Evolutionary conservation across 2,329 filamentous ascomycete genomes (phyloP), one percentile per base, ranked within the genome.

Genomic region (Raffaelea arxii): DNA sequence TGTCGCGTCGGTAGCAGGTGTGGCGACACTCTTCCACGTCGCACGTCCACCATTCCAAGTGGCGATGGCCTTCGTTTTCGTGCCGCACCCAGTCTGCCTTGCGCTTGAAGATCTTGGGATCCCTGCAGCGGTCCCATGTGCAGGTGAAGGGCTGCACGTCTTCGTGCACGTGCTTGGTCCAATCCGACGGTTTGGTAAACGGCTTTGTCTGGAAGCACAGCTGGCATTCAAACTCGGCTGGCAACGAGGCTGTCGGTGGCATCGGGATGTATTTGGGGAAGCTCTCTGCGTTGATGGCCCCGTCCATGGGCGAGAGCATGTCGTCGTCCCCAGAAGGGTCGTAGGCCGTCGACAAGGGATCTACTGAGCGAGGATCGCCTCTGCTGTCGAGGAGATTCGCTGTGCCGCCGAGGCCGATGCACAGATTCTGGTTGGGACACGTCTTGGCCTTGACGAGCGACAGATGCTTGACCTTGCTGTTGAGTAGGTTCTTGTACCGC

Each of bases 11-110:
- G 62, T 83, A 94, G 67, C 89, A 95, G 4, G 73, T 78, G 60
- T 95, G 90, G 9, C 71, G 74, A 62, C 90, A 95, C 52, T 91
- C 88, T 4, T 82, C 76, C 19, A 89, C 77, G 50, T 86, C 80
- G 59, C 90, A 96, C 6, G 76, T 81, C 89, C 89, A 96, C 81
- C 86, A 92, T 58, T 95, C 89, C 3, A 94, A 69, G 53, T 94
- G 87, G 22, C 90, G 78, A 60, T 96, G 90, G 23, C 85, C 81
- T 64, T 96, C 90, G 55, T 91, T 94, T 61, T 95, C 90, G 58
- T 96, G 90, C 25, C 90, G 78, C 21, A 95, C 88, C 90, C 90
- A 96, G 60, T 96, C 90, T 14, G 90, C 90, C 65, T 95, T 96
- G 41, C 89, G 79, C 65, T 95, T 95, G 71, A 95, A 96, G 30